A percentile compares a stretch with the other conserved stretches of the same genome.
Conservation (phyloP, 2,329 filamentous ascomycete species). For the Penicillium polonicum region DNA sequence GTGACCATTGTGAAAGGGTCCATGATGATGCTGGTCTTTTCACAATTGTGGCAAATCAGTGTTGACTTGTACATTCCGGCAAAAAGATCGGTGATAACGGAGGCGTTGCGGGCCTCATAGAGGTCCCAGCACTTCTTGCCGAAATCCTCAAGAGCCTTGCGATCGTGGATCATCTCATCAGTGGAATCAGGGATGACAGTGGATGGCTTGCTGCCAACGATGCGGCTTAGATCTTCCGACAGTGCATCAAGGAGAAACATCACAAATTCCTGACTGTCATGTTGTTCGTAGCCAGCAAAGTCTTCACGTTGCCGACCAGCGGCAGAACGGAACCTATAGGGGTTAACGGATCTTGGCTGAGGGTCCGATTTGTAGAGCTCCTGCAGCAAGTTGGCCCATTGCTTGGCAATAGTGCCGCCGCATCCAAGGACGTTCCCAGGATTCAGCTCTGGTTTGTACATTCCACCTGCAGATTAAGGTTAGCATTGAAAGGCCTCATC, state of each 20-base stretch:
- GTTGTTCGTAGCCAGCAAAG: conserved; percentile 92
- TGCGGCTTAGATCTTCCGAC: conserved; percentile 90
- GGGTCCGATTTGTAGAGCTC: conserved; percentile 70
- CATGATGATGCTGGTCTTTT: conserved; percentile 97
- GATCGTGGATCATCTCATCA: conserved; percentile 88
- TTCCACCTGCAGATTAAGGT: conserved; percentile 47
- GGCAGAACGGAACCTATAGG: conserved; percentile 76
- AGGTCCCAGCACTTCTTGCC: conserved; percentile 89
- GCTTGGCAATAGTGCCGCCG: conserved; percentile 79
- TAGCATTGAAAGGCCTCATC: conserved; percentile 3
- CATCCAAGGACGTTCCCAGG: conserved; percentile 80
- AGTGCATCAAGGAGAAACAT: conserved; percentile 92
- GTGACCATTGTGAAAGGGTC: conserved; percentile 96
- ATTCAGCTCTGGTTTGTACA: conserved; percentile 80
- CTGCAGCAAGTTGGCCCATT: conserved; percentile 73
- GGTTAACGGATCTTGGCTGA: conserved; percentile 67
- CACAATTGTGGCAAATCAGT: conserved; percentile 82
- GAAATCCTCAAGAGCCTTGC: conserved; percentile 75
- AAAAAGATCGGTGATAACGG: conserved; percentile 91
- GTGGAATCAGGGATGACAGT: conserved; percentile 97
- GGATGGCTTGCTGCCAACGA: conserved; percentile 86
- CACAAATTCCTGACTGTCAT: conserved; percentile 96
- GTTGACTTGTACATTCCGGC: conserved; percentile 99
- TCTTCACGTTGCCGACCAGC: conserved; percentile 78
- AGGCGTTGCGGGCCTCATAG: conserved; percentile 88